Evolutionary conservation across 441 rosid species (phyloP), one percentile per base, ranked within the genome.

Genomic region (Sinapis alba): DNA sequence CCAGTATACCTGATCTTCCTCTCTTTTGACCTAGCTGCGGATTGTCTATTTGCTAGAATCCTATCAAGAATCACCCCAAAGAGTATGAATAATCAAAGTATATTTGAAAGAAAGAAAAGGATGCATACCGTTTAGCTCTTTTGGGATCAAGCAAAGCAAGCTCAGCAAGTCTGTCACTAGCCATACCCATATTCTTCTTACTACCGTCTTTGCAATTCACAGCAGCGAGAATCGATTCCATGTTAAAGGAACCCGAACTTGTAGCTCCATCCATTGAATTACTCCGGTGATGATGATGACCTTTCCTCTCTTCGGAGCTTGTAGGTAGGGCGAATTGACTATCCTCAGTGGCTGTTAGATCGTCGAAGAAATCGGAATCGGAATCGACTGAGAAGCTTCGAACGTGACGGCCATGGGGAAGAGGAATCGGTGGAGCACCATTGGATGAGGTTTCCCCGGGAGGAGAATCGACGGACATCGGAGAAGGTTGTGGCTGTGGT

Each of bases 21-120:
- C 88, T 94, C 97, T 84, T 94, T 94, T 0, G 99, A 94, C 24
- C 99, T 86, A 1, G 99, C 99, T 0, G 97, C 99, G 1, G 99
- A 94, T 78, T 94, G 99, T 76, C 97, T 84, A 58, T 94, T 94
- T 4, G 99, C 97, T 66, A 94, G 84, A 82, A 94, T 92, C 84
- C 99, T 92, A 62, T 47, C 67, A 21, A 74, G 0, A 69, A 30
- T 2, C 54, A 74, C 3, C 51, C 27, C 54, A 62, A 6, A 62
- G 13, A 72, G 30, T 12, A 66, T 8, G 3, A 15, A 43, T 65
- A 45, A 45, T 45, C 2, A 36, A 36, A 3, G 6, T 36, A 15
- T 23, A 4, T 12, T 20, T 38, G 3, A 1, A 10, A 1, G 11
- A 21, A 9, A 6, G 0, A 36, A 9, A 13, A 8, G 45, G 8